Evolutionary conservation across 1,139 yeast species (phyloP).

Genomic region (Candida tropicalis): DNA sequence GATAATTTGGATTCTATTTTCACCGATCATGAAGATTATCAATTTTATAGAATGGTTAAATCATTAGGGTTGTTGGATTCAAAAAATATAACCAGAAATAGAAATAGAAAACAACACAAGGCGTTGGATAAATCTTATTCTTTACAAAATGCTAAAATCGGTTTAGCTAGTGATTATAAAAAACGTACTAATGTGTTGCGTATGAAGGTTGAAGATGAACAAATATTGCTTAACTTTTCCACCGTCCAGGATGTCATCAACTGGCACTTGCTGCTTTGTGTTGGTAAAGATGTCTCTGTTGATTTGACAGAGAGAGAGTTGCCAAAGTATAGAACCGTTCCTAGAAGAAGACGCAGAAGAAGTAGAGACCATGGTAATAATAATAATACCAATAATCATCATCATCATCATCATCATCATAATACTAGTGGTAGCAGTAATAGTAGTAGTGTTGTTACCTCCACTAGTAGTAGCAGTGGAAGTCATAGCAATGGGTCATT

Average conservation of each 20-base stretch:
- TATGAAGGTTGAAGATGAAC: conserved; percentile 68
- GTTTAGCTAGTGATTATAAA: conserved; percentile 69
- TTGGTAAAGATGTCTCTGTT: conserved; percentile 66
- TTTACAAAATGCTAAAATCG: conserved; percentile 68
- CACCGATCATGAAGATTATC: conserved; percentile 41
- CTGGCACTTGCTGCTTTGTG: conserved; percentile 62
- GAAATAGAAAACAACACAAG: conserved; percentile 21
- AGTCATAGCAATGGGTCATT: background rate
- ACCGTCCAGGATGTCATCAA: conserved; percentile 59
- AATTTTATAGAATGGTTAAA: conserved; percentile 36
- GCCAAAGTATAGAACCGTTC: conserved; percentile 74
- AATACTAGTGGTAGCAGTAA: too few relatives aligned
- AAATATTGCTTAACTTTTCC: conserved; percentile 58
- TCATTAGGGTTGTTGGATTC: conserved; percentile 26
- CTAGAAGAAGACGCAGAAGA: conserved; percentile 57
- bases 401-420: background rate
- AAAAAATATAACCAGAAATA: too few relatives aligned
- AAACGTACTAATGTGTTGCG: conserved; percentile 62
- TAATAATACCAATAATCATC: conserved; percentile 4
- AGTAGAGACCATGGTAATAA: conserved; percentile 10
- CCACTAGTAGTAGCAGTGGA: background rate
- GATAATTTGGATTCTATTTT: conserved; percentile 22
- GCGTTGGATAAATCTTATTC: conserved; percentile 57
- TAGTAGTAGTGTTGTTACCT: too few relatives aligned
- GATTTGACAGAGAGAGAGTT: conserved; percentile 61